A percentile compares a stretch with the other conserved stretches of the same genome.
Evolutionary conservation across 164 flowering plant species (phyloP).

Genomic region (Chimonanthus praecox): DNA sequence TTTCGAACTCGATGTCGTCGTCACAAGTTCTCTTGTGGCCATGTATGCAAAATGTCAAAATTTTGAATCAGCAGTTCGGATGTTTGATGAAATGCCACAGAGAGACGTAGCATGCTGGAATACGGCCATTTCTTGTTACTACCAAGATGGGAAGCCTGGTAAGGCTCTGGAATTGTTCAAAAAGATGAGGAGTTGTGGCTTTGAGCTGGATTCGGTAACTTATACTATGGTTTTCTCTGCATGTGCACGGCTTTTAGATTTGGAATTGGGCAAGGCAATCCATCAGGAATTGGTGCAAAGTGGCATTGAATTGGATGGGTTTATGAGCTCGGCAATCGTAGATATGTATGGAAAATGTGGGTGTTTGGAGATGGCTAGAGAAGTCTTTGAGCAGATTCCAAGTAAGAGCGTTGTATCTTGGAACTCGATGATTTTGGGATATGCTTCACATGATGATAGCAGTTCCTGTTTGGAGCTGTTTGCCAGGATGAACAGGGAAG

Average conservation of each 20-base stretch:
- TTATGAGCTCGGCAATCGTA: constrained; percentile 56
- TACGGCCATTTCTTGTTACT: constrained; percentile 56
- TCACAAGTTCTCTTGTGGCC: constrained; percentile 40
- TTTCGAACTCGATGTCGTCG: constrained; percentile 43
- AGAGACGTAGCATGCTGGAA: constrained; percentile 73
- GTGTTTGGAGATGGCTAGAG: constrained; percentile 45
- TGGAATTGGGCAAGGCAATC: constrained; percentile 51
- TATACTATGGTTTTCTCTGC: constrained; percentile 45
- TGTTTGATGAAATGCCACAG: constrained; percentile 61
- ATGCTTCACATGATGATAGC: constrained; percentile 43
- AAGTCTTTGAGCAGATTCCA: constrained; percentile 45
- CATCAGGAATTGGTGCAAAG: constrained; percentile 32
- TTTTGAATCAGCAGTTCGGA: constrained; percentile 26
- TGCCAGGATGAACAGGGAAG: constrained; percentile 42
- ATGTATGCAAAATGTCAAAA: constrained; percentile 54
- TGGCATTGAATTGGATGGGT: constrained; percentile 44
- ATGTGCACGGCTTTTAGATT: constrained; percentile 44
- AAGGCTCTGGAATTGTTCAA: constrained; percentile 53
- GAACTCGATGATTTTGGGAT: constrained; percentile 61
- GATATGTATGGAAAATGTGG: constrained; percentile 72
- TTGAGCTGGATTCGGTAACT: constrained; percentile 52
- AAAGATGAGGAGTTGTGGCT: constrained; percentile 43
- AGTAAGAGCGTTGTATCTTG: constrained; percentile 43
- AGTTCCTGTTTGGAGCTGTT: constrained; percentile 50
- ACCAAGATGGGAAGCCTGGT: constrained; percentile 47